These are phyloP conservation scores for Collybia sp. DNA, from an alignment of 768 basidiomycete species.

Conservation along the genomic window DNA sequence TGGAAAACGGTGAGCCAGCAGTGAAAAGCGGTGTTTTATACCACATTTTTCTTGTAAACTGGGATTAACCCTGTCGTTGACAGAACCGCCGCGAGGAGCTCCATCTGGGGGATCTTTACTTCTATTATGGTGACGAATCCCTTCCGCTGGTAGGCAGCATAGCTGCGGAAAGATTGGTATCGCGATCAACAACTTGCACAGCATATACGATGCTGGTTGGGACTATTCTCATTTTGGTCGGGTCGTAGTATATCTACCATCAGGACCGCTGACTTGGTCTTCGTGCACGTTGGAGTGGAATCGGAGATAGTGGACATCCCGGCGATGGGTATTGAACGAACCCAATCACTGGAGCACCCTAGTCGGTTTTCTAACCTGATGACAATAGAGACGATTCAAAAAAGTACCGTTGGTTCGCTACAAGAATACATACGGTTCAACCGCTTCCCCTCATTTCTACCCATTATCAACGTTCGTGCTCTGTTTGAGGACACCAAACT, in stretches of 20 bases:
- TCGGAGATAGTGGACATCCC: background rate
- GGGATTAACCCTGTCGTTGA: slow-evolving; percentile 38
- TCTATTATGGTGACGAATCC: slow-evolving; percentile 15
- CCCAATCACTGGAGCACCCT: slow-evolving; percentile 29
- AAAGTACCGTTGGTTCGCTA: slow-evolving; percentile 23
- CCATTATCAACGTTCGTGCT: slow-evolving; percentile 39
- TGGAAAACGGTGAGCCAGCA: slow-evolving; percentile 6
- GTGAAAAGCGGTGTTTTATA: background rate
- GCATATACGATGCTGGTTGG: slow-evolving; percentile 19
- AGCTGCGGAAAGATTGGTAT: slow-evolving; percentile 32
- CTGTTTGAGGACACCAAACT: slow-evolving; percentile 15
- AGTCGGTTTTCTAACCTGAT: slow-evolving; percentile 27
- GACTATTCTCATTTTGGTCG: slow-evolving; percentile 11
- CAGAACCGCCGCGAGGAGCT: slow-evolving; percentile 44
- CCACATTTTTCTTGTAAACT: slow-evolving; percentile 30
- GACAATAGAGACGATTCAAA: slow-evolving; percentile 32
- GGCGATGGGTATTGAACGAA: too few relatives aligned
- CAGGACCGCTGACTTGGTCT: slow-evolving; percentile 15
- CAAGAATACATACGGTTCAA: slow-evolving; percentile 40
- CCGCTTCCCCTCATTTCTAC: slow-evolving; percentile 61
- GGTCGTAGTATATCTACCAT: background rate
- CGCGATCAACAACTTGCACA: background rate
- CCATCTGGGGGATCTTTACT: slow-evolving; percentile 23
- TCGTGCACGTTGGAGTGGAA: slow-evolving; percentile 13
- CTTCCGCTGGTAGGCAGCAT: slow-evolving; percentile 30